Percentiles rank a stretch among this genome's conserved stretches.
These are phyloP conservation scores for Medicago arabica DNA, from an alignment of 306 rosid genomes.

Conservation along the genomic window DNA sequence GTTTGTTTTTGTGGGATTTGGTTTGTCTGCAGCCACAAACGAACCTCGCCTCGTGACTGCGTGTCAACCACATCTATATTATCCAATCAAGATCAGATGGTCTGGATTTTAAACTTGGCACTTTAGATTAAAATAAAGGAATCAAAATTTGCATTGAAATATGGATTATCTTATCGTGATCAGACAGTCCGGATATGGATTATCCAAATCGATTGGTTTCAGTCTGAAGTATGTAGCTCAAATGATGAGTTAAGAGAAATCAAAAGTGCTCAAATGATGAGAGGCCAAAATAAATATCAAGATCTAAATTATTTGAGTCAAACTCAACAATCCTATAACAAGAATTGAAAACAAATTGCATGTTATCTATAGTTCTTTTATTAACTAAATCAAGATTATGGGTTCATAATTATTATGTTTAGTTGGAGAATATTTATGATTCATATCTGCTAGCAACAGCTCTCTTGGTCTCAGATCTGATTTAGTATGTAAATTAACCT, in stretches of 20 bases:
- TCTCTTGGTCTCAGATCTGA: background rate
- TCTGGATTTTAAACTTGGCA: background rate
- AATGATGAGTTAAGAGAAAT: background rate
- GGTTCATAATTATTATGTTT: background rate
- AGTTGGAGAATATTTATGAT: background rate
- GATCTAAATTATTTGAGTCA: background rate
- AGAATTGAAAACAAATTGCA: background rate
- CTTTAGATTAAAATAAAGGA: too few species aligned
- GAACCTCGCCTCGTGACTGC: background rate
- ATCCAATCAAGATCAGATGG: background rate
- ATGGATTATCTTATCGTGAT: background rate
- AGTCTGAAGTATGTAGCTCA: too few species aligned
- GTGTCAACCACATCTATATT: background rate
- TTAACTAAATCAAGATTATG: background rate
- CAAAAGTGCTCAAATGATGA: background rate
- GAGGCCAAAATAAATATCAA: constrained; percentile 18
- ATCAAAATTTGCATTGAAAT: background rate
- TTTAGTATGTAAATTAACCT: background rate
- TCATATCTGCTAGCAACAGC: background rate
- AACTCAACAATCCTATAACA: background rate
- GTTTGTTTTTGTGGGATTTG: background rate
- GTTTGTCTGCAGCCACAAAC: background rate
- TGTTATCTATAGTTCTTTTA: background rate
- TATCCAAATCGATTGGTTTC: background rate
- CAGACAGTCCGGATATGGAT: background rate